Evolutionary conservation across 2,329 filamentous ascomycete species (phyloP).

Genomic region (Colletotrichum karsti): DNA sequence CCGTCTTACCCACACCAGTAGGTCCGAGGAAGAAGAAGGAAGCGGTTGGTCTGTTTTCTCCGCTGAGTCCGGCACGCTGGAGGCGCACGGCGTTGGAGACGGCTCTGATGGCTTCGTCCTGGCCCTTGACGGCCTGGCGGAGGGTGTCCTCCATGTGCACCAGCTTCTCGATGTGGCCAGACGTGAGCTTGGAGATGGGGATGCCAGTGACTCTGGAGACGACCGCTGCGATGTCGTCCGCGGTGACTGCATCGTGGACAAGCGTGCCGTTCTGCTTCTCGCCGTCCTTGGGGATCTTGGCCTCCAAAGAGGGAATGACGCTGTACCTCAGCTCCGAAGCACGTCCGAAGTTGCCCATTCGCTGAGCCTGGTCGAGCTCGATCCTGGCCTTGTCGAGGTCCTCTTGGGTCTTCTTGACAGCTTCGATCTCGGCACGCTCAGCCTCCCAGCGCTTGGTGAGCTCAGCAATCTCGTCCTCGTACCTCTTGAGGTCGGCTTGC

Average conservation of each 20-base stretch:
- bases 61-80: constrained; percentile 90
- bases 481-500: constrained; percentile 77
- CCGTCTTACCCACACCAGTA: constrained; percentile 96
- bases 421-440: constrained; percentile 85
- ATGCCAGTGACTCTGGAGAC: constrained; percentile 94
- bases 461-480: constrained; percentile 78
- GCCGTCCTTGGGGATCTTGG: constrained; percentile 80
- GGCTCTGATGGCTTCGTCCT: constrained; percentile 91
- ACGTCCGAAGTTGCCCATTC: constrained; percentile 86
- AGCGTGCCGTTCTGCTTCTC: constrained; percentile 63
- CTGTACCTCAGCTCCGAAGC: constrained; percentile 94
- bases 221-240: constrained; percentile 92
- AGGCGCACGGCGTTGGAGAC: constrained; percentile 94
- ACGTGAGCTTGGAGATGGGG: constrained; percentile 89
- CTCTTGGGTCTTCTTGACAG: constrained; percentile 86
- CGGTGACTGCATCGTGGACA: constrained; percentile 93
- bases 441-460: constrained; percentile 90
- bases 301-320: constrained; percentile 82
- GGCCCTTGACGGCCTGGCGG: constrained; percentile 84
- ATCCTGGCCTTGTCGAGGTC: constrained; percentile 87
- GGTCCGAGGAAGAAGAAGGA: constrained; percentile 98
- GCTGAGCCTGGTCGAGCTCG: constrained; percentile 87
- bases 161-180: constrained; percentile 92
- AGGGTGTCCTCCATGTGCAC: constrained; percentile 95
- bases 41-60: constrained; percentile 89